These are phyloP conservation scores for Sporobolus alterniflorus DNA, from an alignment of 202 grass and related monocot genomes.

Conservation along the genomic window DNA sequence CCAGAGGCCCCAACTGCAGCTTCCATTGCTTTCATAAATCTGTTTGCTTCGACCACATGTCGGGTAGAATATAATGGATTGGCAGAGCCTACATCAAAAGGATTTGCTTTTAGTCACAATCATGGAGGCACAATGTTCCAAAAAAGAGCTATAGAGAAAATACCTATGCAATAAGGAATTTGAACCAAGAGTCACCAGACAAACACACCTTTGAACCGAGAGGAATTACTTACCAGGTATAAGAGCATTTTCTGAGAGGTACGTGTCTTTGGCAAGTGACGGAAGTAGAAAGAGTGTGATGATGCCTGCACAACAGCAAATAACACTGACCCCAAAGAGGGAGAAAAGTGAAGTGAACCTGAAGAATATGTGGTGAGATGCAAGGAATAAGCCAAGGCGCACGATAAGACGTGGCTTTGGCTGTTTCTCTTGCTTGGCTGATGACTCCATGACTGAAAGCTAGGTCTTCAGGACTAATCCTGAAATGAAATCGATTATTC, in stretches of 20 bases:
- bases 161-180: neutral
- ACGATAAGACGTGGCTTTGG: conserved; percentile 84
- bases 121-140: neutral
- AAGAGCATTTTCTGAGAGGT: conserved; percentile 95
- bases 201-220: neutral
- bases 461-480: neutral
- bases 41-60: conserved; percentile 72
- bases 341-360: conserved; percentile 49
- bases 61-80: conserved; percentile 85
- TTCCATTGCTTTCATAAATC: conserved; percentile 76
- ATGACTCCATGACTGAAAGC: conserved; percentile 27
- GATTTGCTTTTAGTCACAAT: neutral
- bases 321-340: conserved; percentile 40
- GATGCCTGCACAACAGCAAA: conserved; percentile 67
- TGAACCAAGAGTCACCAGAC: too few relatives aligned
- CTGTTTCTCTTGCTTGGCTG: conserved; percentile 15
- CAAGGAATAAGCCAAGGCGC: conserved; percentile 75
- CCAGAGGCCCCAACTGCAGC: conserved; percentile 31
- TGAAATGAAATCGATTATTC: conserved; percentile 7
- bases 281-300: conserved; percentile 75
- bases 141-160: neutral
- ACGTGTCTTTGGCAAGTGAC: conserved; percentile 86
- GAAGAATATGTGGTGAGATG: conserved; percentile 79
- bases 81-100: conserved; percentile 66
- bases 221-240: conserved; percentile 69